Base-by-base conservation (phyloP, 768 basidiomycete genomes). In the Phlebiopsis flavidoalba region DNA sequence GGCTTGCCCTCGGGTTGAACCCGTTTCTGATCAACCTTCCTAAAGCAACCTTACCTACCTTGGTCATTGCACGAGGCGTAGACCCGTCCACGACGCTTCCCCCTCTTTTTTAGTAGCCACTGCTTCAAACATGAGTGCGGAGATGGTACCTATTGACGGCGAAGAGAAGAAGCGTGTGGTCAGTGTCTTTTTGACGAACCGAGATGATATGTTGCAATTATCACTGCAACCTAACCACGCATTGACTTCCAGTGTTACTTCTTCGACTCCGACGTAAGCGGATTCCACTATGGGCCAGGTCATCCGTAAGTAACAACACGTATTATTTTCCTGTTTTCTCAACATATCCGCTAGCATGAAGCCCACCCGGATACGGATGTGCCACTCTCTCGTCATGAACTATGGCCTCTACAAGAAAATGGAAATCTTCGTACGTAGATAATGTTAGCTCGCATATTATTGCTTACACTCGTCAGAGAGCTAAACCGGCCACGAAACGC, bases 311-410 rank as follows among this genome's bases (percentile, higher is more conserved):
- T 70, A 15, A 4, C 45, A 59, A 47, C 65, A 5, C 21, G 8
- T 11, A 45, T 8, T 33, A 22, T 5, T 24, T 52, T 58, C 65
- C 59, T 14, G 58, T 64, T 66, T 64, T 67, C 53, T 54, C 62
- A n/a, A n/a, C 68, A 65, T 61, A 33, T 53, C 36, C 21, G 19
- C 35, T 48, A 94, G 92, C 37, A 97, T 97, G 95, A 96, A 97
- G 71, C 96, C 96, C 6, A 98, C 96, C 21, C 84, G 97, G 37
- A 97, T 98, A 79, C 88, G 96, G 66, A 99, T 99, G 97, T 98
- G 95, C 72, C 97, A 99, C 76, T 95, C 95, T 11, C 81, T 99
- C 56, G 97, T 99, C 59, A 99, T 99, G 97, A 99, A 98, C 76
- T 98, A 98, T 73, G 95, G 95, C 19, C 77, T 99, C 17, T 99